phyloP scores from a whole-genome alignment of 176 grass and related monocot genomes.

The Pharus latifolius region DNA sequence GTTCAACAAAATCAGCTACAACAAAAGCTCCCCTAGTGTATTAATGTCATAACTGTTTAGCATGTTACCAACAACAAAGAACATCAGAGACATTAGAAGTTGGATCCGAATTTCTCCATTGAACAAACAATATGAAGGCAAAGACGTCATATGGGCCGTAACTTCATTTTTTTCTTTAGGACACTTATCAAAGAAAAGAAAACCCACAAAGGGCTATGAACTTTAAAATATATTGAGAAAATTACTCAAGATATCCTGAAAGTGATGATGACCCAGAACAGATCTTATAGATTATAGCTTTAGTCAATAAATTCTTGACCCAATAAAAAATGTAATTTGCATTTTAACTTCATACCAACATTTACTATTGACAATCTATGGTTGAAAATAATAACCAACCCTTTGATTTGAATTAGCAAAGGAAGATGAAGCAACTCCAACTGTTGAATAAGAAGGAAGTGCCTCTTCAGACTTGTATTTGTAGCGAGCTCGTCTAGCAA shows the following conservation, averaged over 20 bases:
- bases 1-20: neutral
- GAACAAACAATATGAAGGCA: too few species aligned
- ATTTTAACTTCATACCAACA: too few species aligned
- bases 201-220: neutral
- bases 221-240: neutral
- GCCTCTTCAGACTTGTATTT: conserved; percentile 58
- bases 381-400: too few species aligned
- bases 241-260: neutral
- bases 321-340: neutral
- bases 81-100: too few species aligned
- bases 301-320: neutral
- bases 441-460: conserved; percentile 64
- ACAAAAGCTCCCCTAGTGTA: neutral
- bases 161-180: too few species aligned
- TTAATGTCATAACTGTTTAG: neutral
- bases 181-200: too few species aligned
- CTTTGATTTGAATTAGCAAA: conserved; percentile 62
- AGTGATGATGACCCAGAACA: neutral
- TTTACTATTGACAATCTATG: neutral
- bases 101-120: too few species aligned
- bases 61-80: neutral
- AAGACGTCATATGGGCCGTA: too few species aligned
- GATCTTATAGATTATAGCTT: neutral
- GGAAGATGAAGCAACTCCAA: conserved; percentile 60
- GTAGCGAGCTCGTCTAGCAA: conserved; percentile 41